Base-by-base conservation (phyloP, 2,329 filamentous ascomycete species). In the Ceratocystis ficicola region DNA sequence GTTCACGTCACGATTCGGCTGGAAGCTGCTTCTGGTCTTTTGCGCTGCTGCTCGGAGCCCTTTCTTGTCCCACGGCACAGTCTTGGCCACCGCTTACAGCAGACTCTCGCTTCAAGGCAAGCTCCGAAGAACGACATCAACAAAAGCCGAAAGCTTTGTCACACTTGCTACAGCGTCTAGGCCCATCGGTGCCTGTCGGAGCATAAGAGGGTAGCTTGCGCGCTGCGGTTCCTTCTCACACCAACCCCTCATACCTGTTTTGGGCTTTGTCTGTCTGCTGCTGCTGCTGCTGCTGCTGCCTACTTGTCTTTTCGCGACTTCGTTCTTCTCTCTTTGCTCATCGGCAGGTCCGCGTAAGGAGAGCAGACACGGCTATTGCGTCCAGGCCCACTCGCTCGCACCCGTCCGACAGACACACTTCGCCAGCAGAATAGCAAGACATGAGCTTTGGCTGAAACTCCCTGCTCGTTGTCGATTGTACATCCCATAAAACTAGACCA, bases 381-480 rank as follows among this genome's bases (percentile, higher is more conserved):
- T 41, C 36, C 15, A 41, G 36, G 36, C 36, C 36, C 36, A 41
- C 36, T 59, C 63, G 3, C 32, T 41, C 36, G 44, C 59, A 3
- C 59, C 25, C 25, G 28, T 32, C 52, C 20, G 52, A 17, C 25
- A 17, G 25, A 41, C 15, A 41, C 3, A 57, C 7, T 32, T 7
- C 10, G 3, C 28, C 15, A 20, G 44, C 12, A 50, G 25, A 12
- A 15, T 28, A 44, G 63, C 48, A 48, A 65, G 66, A 61, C 36
- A 67, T 67, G 66, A 65, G 32, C 62, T 62, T 65, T 67, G 66
- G 66, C 57, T 67, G 59, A 65, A 63, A 44, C 25, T 10, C 7
- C 52, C n/a, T 62, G 48, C 32, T 44, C 46, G 36, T 41, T 62
- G 32, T 55, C 44, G 52, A 65, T 44, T 65, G 66, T 67, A 67